Conservation (phyloP, 2,329 filamentous ascomycete genomes). For the Botrytis hyacinthi region DNA sequence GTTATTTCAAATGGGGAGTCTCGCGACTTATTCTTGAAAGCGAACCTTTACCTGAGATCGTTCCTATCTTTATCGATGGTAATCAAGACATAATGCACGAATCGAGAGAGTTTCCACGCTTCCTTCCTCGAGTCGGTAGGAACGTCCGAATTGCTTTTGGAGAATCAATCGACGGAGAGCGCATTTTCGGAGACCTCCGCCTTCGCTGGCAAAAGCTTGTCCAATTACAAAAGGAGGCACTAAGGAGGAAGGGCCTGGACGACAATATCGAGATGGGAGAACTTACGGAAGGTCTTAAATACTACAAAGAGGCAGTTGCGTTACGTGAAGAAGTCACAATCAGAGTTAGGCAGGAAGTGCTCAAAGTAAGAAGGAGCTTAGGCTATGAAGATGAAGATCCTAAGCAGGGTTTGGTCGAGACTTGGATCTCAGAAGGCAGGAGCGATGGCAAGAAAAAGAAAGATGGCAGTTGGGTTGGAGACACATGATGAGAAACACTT, state of each 20-base stretch:
- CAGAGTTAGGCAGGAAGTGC: conserved; percentile 74
- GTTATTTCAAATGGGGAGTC: conserved; percentile 98
- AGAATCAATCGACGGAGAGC: conserved; percentile 69
- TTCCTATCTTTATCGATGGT: conserved; percentile 94
- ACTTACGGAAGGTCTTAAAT: conserved; percentile 62
- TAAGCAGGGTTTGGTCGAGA: conserved; percentile 73
- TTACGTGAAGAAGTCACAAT: conserved; percentile 78
- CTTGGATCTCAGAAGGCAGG: conserved; percentile 58
- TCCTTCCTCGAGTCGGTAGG: conserved; percentile 72
- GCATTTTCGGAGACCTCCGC: conserved; percentile 74
- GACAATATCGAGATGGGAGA: conserved; percentile 52
- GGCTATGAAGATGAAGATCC: conserved; percentile 77
- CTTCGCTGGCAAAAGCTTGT: conserved; percentile 70
- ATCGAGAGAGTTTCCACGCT: conserved; percentile 73
- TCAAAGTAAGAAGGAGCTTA: conserved; percentile 69
- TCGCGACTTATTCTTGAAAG: conserved; percentile 88
- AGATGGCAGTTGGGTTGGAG: conserved; percentile 27
- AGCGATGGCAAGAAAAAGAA: conserved; percentile 23
- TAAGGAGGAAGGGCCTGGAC: conserved; percentile 37
- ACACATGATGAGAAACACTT: conserved; percentile 13
- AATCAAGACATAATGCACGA: conserved; percentile 88
- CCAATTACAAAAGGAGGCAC: conserved; percentile 47
- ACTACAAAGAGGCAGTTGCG: conserved; percentile 70
- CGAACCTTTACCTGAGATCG: conserved; percentile 80
- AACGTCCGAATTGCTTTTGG: conserved; percentile 75